Evolutionary conservation across 768 basidiomycete species (phyloP).

Genomic region (Postia placenta): DNA sequence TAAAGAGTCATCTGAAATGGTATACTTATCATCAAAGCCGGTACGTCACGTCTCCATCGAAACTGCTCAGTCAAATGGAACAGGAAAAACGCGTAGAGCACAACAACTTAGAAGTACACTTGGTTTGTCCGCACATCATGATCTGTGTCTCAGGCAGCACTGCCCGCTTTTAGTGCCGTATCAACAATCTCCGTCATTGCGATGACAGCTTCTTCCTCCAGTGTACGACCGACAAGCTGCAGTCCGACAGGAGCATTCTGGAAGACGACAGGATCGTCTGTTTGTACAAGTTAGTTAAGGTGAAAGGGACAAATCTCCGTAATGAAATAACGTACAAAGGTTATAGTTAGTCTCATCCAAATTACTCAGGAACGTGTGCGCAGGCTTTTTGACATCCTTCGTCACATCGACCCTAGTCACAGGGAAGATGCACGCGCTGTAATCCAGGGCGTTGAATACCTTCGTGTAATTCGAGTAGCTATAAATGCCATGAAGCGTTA

Average conservation of each 20-base stretch:
- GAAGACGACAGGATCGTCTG: constrained; percentile 37
- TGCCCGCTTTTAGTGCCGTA: constrained; percentile 12
- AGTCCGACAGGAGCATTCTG: constrained; percentile 27
- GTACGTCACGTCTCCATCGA: too few relatives aligned
- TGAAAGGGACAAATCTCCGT: not conserved
- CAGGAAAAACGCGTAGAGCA: too few relatives aligned
- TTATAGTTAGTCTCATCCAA: constrained; percentile 35
- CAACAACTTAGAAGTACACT: too few relatives aligned
- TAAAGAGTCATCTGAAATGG: too few relatives aligned
- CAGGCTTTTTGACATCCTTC: constrained; percentile 28
- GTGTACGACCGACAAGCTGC: constrained; percentile 29
- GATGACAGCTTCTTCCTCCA: constrained; percentile 34
- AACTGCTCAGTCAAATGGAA: too few relatives aligned
- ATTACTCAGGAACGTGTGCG: constrained; percentile 32
- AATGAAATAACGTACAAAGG: constrained; percentile 30
- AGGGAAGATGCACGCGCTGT: constrained; percentile 35
- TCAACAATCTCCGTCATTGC: constrained; percentile 25
- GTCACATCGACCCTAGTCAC: constrained; percentile 40
- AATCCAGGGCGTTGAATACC: constrained; percentile 41
- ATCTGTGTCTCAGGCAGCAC: too few relatives aligned
- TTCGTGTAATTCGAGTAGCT: constrained; percentile 30
- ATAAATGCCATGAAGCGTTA: too few relatives aligned
- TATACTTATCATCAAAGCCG: too few relatives aligned
- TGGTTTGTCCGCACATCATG: too few relatives aligned
- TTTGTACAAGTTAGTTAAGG: constrained; percentile 1